Percentiles rank a stretch among this genome's conserved stretches.
phyloP scores from a whole-genome alignment of 768 basidiomycete species.

The Sarcodon aspratus region DNA sequence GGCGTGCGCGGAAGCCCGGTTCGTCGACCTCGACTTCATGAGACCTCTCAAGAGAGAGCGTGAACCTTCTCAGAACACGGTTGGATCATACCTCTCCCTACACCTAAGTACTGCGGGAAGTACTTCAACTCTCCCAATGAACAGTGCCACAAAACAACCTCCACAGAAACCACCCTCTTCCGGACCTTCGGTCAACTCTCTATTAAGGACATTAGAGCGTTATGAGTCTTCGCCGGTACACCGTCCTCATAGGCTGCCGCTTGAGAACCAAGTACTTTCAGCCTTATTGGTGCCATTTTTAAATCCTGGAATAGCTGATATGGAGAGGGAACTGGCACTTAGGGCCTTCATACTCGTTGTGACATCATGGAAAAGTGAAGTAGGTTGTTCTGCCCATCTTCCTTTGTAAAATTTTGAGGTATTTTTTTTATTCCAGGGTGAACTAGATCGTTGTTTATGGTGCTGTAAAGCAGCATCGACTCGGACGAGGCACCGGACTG shows the following conservation, averaged over 20 bases:
- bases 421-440: slow-evolving; percentile 19
- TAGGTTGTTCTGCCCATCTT: slow-evolving; percentile 14
- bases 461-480: slow-evolving; percentile 51
- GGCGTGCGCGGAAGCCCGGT: slow-evolving; percentile 43
- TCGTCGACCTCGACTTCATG: slow-evolving; percentile 23
- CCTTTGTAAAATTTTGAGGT: not conserved
- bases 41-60: slow-evolving; percentile 20
- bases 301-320: slow-evolving; percentile 24
- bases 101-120: slow-evolving; percentile 6
- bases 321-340: slow-evolving; percentile 43
- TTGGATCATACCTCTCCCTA: slow-evolving; percentile 27
- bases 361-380: slow-evolving; percentile 51
- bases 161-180: not conserved
- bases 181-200: not conserved
- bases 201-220: not conserved
- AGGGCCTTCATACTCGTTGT: slow-evolving; percentile 51
- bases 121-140: not conserved
- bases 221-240: not conserved
- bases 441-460: slow-evolving; percentile 57
- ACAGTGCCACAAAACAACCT: not conserved
- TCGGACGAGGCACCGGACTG: slow-evolving; percentile 30
- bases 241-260: slow-evolving; percentile 30
- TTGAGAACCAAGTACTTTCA: slow-evolving; percentile 48
- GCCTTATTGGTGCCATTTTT: slow-evolving; percentile 48
- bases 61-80: slow-evolving; percentile 14